These are phyloP conservation scores for Aquilaria agallochum DNA, from an alignment of 441 rosid species.

Conservation along the genomic window DNA sequence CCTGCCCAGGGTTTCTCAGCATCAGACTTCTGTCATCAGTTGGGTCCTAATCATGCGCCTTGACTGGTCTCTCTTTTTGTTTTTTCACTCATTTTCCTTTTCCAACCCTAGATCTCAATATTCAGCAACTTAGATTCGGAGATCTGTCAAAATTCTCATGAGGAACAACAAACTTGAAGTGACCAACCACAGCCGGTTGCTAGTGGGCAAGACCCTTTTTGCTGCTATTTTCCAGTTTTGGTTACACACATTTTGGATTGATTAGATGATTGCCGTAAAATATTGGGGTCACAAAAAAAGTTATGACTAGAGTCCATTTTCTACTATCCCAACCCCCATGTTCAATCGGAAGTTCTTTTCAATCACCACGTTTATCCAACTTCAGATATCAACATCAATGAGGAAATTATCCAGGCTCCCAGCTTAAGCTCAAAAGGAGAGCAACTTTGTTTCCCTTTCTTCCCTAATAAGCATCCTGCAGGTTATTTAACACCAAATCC, in stretches of 20 bases:
- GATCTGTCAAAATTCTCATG: conserved; percentile 11
- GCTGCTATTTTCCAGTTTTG: background rate
- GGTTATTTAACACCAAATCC: too few relatives aligned
- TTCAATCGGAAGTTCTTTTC: too few relatives aligned
- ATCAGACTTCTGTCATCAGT: conserved; percentile 12
- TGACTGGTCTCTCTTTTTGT: conserved; percentile 24
- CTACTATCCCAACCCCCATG: background rate
- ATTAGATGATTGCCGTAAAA: conserved; percentile 13
- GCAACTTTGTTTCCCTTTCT: too few relatives aligned
- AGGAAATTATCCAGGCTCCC: too few relatives aligned
- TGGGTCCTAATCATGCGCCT: conserved; percentile 16
- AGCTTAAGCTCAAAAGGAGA: too few relatives aligned
- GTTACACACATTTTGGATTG: conserved; percentile 12
- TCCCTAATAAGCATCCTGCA: too few relatives aligned
- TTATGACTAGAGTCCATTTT: background rate
- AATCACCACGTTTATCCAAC: too few relatives aligned
- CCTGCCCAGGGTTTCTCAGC: conserved; percentile 5
- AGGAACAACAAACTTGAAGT: background rate
- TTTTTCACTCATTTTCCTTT: too few relatives aligned
- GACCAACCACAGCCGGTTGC: background rate
- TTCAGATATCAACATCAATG: too few relatives aligned
- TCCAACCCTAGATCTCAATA: background rate
- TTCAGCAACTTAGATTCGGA: conserved; percentile 9
- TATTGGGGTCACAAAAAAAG: conserved; percentile 8
- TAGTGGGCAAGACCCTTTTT: background rate